Percentiles rank a stretch among this genome's conserved stretches.
phyloP scores from a whole-genome alignment of 177 flowering plant species.

The Vitis hybrid region DNA sequence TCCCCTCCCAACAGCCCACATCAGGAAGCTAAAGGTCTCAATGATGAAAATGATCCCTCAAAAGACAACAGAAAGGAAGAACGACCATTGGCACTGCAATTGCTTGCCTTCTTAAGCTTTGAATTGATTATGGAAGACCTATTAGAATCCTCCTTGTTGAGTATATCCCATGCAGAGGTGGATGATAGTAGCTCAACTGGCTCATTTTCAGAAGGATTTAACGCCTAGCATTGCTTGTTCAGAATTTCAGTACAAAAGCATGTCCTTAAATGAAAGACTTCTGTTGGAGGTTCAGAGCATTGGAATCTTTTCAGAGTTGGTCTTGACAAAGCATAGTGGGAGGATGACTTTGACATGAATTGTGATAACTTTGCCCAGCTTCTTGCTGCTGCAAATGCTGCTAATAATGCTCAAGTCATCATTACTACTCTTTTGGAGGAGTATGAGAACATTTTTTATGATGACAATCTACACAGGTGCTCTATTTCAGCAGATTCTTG shows the following conservation, averaged over 20 bases:
- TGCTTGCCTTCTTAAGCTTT: constrained; percentile 87
- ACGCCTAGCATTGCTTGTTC: too few species aligned
- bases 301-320: too few species aligned
- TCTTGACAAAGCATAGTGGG: constrained; percentile 20
- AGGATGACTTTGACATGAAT: constrained; percentile 78
- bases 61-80: constrained; percentile 30
- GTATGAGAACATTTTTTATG: constrained; percentile 86
- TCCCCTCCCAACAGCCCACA: constrained; percentile 79
- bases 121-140: constrained; percentile 85
- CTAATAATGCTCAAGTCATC: constrained; percentile 95
- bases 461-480: constrained; percentile 74
- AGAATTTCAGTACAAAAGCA: too few species aligned
- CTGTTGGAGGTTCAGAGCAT: too few species aligned
- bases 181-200: constrained; percentile 60
- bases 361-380: constrained; percentile 94
- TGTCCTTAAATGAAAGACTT: too few species aligned
- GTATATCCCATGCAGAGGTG: constrained; percentile 37
- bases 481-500: constrained; percentile 86
- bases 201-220: too few species aligned
- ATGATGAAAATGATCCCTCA: constrained; percentile 24
- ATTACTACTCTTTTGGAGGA: constrained; percentile 89
- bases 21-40: constrained; percentile 16
- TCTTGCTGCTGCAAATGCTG: constrained; percentile 99
- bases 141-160: constrained; percentile 51
- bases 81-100: constrained; percentile 96